phyloP scores from a whole-genome alignment of 768 basidiomycete species.

The Termitomyces sp. region DNA sequence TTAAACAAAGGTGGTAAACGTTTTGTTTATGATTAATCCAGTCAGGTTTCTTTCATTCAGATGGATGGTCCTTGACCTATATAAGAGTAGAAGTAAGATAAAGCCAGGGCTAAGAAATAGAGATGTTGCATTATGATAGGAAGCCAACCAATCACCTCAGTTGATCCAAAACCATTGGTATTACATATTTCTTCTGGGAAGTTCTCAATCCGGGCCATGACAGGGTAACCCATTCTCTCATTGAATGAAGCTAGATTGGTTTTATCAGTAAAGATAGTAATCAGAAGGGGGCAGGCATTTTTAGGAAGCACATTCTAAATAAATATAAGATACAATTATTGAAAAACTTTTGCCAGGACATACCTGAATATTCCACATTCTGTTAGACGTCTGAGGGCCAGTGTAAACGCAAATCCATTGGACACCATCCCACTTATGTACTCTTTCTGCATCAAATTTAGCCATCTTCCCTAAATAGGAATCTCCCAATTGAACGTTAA shows the following conservation, averaged over 20 bases:
- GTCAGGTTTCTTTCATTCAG: constrained; percentile 22
- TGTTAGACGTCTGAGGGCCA: background rate
- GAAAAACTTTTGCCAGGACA: too few relatives aligned
- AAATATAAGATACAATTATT: background rate
- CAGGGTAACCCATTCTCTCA: constrained; percentile 31
- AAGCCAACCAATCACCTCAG: constrained; percentile 31
- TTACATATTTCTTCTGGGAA: constrained; percentile 29
- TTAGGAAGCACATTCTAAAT: background rate
- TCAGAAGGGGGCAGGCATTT: constrained; percentile 13
- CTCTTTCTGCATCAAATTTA: constrained; percentile 27
- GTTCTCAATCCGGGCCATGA: constrained; percentile 28
- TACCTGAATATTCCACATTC: background rate
- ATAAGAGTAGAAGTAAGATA: too few relatives aligned
- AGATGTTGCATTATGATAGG: constrained; percentile 22
- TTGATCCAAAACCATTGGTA: constrained; percentile 27
- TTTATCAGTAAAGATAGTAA: constrained; percentile 39
- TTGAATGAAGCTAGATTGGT: constrained; percentile 33
- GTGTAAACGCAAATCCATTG: background rate
- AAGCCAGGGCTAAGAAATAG: background rate
- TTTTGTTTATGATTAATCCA: constrained; percentile 30
- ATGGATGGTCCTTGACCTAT: constrained; percentile 24
- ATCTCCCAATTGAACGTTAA: constrained; percentile 20
- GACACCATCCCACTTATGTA: too few relatives aligned
- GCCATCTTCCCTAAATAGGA: constrained; percentile 18
- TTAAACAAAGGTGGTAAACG: too few relatives aligned